Base-by-base conservation (phyloP, 495 filamentous ascomycete species). In the Aspergillus haitiensis region DNA sequence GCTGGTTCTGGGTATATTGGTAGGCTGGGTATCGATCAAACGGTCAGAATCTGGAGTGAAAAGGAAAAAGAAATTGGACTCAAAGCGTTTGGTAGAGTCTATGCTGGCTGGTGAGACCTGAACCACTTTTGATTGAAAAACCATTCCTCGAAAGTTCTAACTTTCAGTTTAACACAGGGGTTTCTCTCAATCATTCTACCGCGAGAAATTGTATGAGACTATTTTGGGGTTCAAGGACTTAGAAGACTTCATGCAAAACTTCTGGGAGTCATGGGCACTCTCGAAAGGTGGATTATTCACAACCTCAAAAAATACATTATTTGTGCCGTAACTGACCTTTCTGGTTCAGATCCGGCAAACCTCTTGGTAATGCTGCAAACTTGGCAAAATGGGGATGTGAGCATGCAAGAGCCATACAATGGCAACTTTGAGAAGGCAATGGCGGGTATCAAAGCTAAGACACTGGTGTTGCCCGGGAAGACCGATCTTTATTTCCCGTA, bases 401-500 rank as follows among this genome's bases (percentile, higher is more conserved):
- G 84, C 1, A 65, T 79, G 33, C 85, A 88, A 64, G 80, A 81
- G 50, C 82, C 81, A 27, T 88, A 88, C 59, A 81, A 86, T 59
- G 85, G 85, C 13, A 74, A 86, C 63, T 86, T 89, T 59, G 78
- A 82, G 54, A 78, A 81, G 42, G 85, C 87, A 0, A 79, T 90
- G 83, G 76, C 78, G 46, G 83, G 78, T 33, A 89, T 89, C 64
- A 86, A 86, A 67, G 86, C 86, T 6, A 88, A 86, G 62, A 82
- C 81, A 0, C 69, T 90, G 31, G 84, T 90, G 8, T 64, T 90
- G 7, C 87, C 88, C 1, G 67, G 72, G 6, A 81, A 88, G 66
- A 89, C 86, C 0, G 88, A 91, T 66, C 73, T 90, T 6, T 91
- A 91, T 65, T 91, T 91, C 67, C 86, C 88, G 75, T 86, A 70